phyloP scores from a whole-genome alignment of 331 rosid genomes.

The Quercus phellos region DNA sequence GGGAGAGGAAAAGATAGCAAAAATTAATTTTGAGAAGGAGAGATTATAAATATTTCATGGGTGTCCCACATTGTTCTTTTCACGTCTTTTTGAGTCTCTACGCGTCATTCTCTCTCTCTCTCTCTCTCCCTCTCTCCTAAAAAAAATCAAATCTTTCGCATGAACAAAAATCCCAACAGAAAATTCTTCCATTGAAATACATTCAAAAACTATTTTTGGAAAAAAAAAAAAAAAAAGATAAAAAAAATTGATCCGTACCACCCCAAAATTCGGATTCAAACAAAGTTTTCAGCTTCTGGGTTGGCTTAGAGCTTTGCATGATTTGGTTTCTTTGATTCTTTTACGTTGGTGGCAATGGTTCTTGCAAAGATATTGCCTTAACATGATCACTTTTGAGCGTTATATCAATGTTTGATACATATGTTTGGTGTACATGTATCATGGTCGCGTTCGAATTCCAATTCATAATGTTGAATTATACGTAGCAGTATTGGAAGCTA shows the following conservation, averaged over 20 bases:
- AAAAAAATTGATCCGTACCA: neutral
- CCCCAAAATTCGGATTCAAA: slow-evolving; percentile 8
- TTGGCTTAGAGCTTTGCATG: slow-evolving; percentile 30
- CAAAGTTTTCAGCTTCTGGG: slow-evolving; percentile 18
- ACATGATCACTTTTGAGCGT: neutral
- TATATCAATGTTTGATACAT: slow-evolving; percentile 2
- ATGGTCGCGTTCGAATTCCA: slow-evolving; percentile 19
- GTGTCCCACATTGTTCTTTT: slow-evolving; percentile 51
- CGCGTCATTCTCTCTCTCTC: slow-evolving; percentile 19
- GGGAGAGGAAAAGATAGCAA: slow-evolving; percentile 1
- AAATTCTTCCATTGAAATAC: slow-evolving; percentile 15
- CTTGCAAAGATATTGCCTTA: slow-evolving; percentile 4
- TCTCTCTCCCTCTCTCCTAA: slow-evolving; percentile 34
- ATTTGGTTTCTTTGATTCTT: slow-evolving; percentile 1
- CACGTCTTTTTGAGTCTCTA: slow-evolving; percentile 31
- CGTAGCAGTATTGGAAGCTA: slow-evolving; percentile 19
- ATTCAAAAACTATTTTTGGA: neutral
- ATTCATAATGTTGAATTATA: slow-evolving; percentile 5
- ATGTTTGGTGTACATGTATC: neutral
- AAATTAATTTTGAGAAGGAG: neutral
- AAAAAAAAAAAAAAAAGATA: too few relatives aligned
- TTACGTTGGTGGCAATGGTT: slow-evolving; percentile 26
- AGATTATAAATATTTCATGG: neutral
- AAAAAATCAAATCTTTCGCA: slow-evolving; percentile 24
- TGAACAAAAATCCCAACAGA: slow-evolving; percentile 22